These are phyloP conservation scores for Massospora cicadina DNA, from an alignment of 371 early-diverging fungal genomes.

Conservation along the genomic window DNA sequence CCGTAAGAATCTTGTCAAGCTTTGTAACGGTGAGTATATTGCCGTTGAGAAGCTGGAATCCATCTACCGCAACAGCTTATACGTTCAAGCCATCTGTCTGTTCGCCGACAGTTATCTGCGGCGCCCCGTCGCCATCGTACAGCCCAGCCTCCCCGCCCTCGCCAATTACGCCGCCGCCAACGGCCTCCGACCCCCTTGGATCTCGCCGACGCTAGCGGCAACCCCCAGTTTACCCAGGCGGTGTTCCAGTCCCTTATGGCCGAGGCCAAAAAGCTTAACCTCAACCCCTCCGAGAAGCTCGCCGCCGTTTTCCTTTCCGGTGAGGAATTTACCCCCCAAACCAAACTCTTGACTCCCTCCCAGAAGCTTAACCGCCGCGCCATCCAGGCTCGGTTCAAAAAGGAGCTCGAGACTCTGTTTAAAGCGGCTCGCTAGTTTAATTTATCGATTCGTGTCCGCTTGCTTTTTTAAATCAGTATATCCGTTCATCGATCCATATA, in stretches of 20 bases:
- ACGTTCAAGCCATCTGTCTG: constrained; percentile 68
- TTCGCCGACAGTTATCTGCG: constrained; percentile 55
- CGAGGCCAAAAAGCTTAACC: constrained; percentile 30
- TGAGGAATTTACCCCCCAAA: constrained; percentile 79
- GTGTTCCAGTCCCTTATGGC: constrained; percentile 25
- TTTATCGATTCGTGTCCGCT: neutral
- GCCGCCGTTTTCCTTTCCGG: constrained; percentile 39
- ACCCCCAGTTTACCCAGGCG: constrained; percentile 22
- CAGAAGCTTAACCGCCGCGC: constrained; percentile 79
- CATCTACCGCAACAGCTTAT: constrained; percentile 59
- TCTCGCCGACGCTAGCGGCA: constrained; percentile 25
- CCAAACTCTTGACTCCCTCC: constrained; percentile 73
- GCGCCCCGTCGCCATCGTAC: constrained; percentile 39
- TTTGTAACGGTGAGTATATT: constrained; percentile 89
- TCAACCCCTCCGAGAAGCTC: constrained; percentile 59
- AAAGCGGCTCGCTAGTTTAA: neutral
- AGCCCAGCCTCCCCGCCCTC: constrained; percentile 20
- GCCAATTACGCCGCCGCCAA: constrained; percentile 18
- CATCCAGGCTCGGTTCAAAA: constrained; percentile 37
- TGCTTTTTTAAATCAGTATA: neutral
- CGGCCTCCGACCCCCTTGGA: constrained; percentile 14
- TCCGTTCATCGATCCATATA: too few relatives aligned
- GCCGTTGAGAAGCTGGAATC: constrained; percentile 96
- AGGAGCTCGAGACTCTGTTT: constrained; percentile 25
- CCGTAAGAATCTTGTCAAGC: constrained; percentile 77